phyloP scores from a whole-genome alignment of 345 rosid genomes.

The Murraya paniculata region DNA sequence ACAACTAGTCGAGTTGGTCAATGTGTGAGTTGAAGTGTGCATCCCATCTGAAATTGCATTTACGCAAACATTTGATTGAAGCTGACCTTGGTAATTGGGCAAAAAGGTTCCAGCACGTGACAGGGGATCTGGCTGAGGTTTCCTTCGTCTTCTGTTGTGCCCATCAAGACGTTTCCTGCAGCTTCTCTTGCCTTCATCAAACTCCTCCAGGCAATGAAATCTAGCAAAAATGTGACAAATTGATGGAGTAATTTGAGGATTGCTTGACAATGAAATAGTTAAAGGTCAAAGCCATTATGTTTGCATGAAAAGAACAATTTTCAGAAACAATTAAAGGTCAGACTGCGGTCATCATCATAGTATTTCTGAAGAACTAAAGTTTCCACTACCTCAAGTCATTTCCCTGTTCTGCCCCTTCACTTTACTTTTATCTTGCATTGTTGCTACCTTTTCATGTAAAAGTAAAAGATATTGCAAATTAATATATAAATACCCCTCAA shows the following conservation, averaged over 20 bases:
- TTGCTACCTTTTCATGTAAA: neutral
- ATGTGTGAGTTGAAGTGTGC: neutral
- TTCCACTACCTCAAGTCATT: neutral
- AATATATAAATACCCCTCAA: neutral
- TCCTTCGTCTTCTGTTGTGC: conserved; percentile 49
- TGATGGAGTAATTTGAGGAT: neutral
- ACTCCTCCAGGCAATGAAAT: conserved; percentile 54
- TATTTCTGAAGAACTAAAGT: neutral
- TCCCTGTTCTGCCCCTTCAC: neutral
- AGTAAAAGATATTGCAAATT: neutral
- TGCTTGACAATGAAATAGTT: neutral
- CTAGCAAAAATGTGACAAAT: conserved; percentile 17
- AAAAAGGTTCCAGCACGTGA: conserved; percentile 28
- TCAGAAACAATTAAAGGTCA: neutral
- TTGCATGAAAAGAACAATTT: neutral
- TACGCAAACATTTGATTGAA: conserved; percentile 16
- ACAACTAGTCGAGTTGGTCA: neutral
- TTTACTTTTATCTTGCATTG: neutral
- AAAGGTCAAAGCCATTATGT: neutral
- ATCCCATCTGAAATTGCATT: conserved; percentile 4
- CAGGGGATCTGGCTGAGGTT: conserved; percentile 46
- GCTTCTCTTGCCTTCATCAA: conserved; percentile 60
- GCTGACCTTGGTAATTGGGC: conserved; percentile 43
- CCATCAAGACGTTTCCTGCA: conserved; percentile 64
- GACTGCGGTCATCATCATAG: neutral